These are phyloP conservation scores for Rubia balearica DNA, from an alignment of 305 asterid species.

Conservation along the genomic window DNA sequence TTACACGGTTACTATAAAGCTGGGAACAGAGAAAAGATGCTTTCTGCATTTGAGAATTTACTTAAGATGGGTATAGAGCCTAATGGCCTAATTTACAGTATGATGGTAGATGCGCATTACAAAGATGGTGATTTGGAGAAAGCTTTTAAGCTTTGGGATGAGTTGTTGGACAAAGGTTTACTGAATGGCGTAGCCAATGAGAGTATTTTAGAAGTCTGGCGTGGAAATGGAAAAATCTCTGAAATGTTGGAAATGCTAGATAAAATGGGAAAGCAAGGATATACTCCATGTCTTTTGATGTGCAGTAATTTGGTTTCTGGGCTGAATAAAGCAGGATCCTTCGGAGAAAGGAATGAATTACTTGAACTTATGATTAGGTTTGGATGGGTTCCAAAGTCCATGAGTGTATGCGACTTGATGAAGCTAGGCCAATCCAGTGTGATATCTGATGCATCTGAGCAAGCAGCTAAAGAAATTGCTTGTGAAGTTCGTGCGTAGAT, in stretches of 20 bases:
- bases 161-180: constrained; percentile 50
- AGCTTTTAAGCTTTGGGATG: constrained; percentile 56
- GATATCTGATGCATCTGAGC: constrained; percentile 24
- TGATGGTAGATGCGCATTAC: constrained; percentile 47
- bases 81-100: constrained; percentile 50
- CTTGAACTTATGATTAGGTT: constrained; percentile 43
- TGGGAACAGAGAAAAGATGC: constrained; percentile 57
- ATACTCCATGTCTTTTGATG: constrained; percentile 45
- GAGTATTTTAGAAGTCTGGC: constrained; percentile 40
- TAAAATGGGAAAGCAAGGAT: constrained; percentile 53
- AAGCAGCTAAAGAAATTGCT: constrained; percentile 36
- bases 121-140: constrained; percentile 47
- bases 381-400: constrained; percentile 55
- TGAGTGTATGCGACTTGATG: constrained; percentile 39
- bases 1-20: constrained; percentile 60
- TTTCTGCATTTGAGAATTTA: constrained; percentile 48
- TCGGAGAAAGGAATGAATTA: constrained; percentile 38
- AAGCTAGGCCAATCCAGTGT: constrained; percentile 27
- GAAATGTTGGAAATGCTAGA: constrained; percentile 40
- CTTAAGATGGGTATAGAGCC: constrained; percentile 62
- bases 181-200: constrained; percentile 48
- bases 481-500: constrained; percentile 29
- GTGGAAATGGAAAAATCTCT: constrained; percentile 42
- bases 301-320: constrained; percentile 58
- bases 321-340: constrained; percentile 51